Percentiles rank a stretch among this genome's conserved stretches.
Evolutionary conservation across 495 filamentous ascomycete species (phyloP).

Genomic region (Amorphotheca resinae): DNA sequence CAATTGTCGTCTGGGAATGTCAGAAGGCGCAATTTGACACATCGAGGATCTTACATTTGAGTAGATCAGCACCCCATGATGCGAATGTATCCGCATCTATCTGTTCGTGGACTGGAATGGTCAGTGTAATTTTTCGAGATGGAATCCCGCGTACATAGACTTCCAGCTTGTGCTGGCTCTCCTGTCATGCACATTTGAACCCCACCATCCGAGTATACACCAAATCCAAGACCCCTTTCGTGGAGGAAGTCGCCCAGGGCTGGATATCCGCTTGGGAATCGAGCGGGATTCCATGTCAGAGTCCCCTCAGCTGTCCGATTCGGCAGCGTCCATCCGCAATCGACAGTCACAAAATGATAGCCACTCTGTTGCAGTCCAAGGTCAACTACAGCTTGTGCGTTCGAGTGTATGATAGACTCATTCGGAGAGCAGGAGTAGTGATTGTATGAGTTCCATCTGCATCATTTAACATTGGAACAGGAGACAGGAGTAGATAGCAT

Average conservation of each 20-base stretch:
- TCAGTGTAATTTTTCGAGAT: background rate
- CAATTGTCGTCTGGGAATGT: slow-evolving; percentile 14
- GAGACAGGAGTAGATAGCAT: background rate
- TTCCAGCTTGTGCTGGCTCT: slow-evolving; percentile 5
- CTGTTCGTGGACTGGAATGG: slow-evolving; percentile 24
- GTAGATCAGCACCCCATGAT: slow-evolving; percentile 25
- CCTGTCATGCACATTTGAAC: slow-evolving; percentile 17
- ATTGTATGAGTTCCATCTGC: slow-evolving; percentile 31
- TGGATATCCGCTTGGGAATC: slow-evolving; percentile 38
- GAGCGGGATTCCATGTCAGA: slow-evolving; percentile 40
- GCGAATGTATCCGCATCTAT: slow-evolving; percentile 26
- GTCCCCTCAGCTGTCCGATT: slow-evolving; percentile 32
- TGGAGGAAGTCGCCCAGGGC: slow-evolving; percentile 39
- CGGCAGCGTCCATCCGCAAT: slow-evolving; percentile 42
- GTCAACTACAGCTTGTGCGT: slow-evolving; percentile 38
- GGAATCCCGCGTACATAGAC: slow-evolving; percentile 10
- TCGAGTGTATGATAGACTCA: slow-evolving; percentile 11
- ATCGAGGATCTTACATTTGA: slow-evolving; percentile 29
- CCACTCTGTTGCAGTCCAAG: slow-evolving; percentile 37
- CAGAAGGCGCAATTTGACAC: slow-evolving; percentile 11
- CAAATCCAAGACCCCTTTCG: slow-evolving; percentile 36
- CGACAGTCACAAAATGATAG: slow-evolving; percentile 42
- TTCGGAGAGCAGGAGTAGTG: slow-evolving; percentile 14
- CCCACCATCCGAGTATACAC: slow-evolving; percentile 43
- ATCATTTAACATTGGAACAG: background rate